A percentile compares a stretch with the other conserved stretches of the same genome.
phyloP scores from a whole-genome alignment of 2,329 filamentous ascomycete species.

The Fusarium sororula region DNA sequence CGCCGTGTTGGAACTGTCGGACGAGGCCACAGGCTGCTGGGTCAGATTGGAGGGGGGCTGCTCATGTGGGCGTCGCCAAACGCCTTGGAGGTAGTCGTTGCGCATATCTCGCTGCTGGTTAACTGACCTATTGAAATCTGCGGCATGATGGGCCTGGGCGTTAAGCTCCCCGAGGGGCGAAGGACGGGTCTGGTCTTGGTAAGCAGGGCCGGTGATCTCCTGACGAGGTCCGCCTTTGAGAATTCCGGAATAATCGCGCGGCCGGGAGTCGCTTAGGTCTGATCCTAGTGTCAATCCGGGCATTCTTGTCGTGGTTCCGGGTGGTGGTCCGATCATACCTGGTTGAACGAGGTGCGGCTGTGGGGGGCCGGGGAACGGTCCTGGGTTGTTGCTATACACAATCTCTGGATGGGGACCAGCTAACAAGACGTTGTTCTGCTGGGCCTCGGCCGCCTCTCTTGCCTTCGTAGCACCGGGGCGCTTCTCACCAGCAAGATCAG shows the following conservation, averaged over 20 bases:
- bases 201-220: constrained; percentile 86
- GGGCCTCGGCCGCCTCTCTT: constrained; percentile 80
- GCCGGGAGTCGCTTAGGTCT: constrained; percentile 79
- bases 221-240: constrained; percentile 82
- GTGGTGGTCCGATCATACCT: constrained; percentile 72
- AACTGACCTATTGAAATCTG: constrained; percentile 88
- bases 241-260: constrained; percentile 84
- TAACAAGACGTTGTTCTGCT: constrained; percentile 64
- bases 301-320: constrained; percentile 75
- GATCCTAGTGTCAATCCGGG: constrained; percentile 85
- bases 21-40: constrained; percentile 57
- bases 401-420: constrained; percentile 83
- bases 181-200: constrained; percentile 85
- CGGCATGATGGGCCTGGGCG: constrained; percentile 85
- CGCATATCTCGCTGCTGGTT: constrained; percentile 83
- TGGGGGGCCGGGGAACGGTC: constrained; percentile 71
- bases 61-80: constrained; percentile 87
- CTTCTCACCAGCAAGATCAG: constrained; percentile 95
- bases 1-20: constrained; percentile 54
- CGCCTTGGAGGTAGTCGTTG: constrained; percentile 78
- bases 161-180: constrained; percentile 81
- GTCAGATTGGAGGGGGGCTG: constrained; percentile 65
- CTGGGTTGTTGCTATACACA: constrained; percentile 81
- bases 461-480: constrained; percentile 90
- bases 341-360: constrained; percentile 76